Evolutionary conservation across 108 stramenopile genomes (phyloP), one percentile per base, ranked within the genome.

Genomic region (Parietichytrium sp.): DNA sequence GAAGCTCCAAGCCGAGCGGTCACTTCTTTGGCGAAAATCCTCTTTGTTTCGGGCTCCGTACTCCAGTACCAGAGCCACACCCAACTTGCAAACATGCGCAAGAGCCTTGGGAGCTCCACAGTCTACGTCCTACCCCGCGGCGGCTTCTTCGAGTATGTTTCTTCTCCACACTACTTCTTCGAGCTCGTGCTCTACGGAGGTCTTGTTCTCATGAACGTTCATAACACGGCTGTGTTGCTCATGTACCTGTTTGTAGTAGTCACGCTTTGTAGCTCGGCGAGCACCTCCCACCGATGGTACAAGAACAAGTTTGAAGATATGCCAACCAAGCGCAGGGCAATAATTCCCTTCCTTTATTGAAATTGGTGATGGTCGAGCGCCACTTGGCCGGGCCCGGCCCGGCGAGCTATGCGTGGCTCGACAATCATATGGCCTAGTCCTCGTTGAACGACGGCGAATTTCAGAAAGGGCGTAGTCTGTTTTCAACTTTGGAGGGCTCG

Each of bases 251-350:
- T 72, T 42, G 38, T 42, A 4, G 16, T 30, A n/a, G 20, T 72
- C 12, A 72, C 33, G 13, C 0, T 72, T 16, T 30, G 55, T 8
- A 0, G 33, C 29, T 42, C 55, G 6, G 55, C 55, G 6, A 13
- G 8, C 36, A 30, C 36, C 18, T 72, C 55, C 29, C 55, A 72
- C 29, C 18, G 36, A 42, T 72, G 55, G 55, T 72, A 72, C 55
- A 42, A 15, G 4, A 38, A 8, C 8, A 72, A 72, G 1, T 72
- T 72, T 42, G 55, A 72, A 4, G 55, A 72, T 18, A 42, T 42
- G 36, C 55, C 55, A 8, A 38, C 55, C 20, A 8, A 72, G 6
- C 55, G 55, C 30, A 72, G 42, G 55, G 55, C 55, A 4, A 4
- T 72, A 23, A 23, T 72, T 23, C 55, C 55, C 38, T 72, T 54